Conservation (phyloP, 2,329 filamentous ascomycete genomes). For the Verticillium dahliae region DNA sequence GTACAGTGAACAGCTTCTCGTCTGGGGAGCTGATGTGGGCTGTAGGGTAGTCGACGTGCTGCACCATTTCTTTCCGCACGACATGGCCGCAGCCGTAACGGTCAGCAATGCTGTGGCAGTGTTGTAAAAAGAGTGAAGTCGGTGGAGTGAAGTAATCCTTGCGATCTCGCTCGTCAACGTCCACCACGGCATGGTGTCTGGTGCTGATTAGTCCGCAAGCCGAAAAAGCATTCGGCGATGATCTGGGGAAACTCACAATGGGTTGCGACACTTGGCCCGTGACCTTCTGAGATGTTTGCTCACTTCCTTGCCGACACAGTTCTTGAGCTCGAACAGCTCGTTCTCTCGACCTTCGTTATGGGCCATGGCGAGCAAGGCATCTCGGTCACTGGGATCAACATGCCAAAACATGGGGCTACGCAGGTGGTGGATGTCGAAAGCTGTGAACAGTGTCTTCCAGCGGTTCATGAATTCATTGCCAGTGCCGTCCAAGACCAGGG, state of each 20-base stretch:
- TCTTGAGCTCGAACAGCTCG: slow-evolving; percentile 63
- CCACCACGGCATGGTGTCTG: slow-evolving; percentile 35
- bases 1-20: slow-evolving; percentile 58
- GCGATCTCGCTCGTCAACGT: slow-evolving; percentile 60
- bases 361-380: slow-evolving; percentile 64
- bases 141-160: slow-evolving; percentile 66
- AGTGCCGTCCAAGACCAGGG: slow-evolving; percentile 60
- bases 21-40: slow-evolving; percentile 19
- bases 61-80: slow-evolving; percentile 53
- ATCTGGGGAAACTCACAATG: slow-evolving; percentile 9
- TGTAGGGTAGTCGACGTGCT: slow-evolving; percentile 52
- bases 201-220: slow-evolving; percentile 4
- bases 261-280: slow-evolving; percentile 15
- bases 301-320: slow-evolving; percentile 71
- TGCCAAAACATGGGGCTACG: slow-evolving; percentile 82
- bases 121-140: slow-evolving; percentile 52
- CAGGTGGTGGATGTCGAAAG: slow-evolving; percentile 63
- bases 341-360: slow-evolving; percentile 52
- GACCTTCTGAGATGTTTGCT: slow-evolving; percentile 68
- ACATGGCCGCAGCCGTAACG: slow-evolving; percentile 49
- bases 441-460: slow-evolving; percentile 65
- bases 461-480: slow-evolving; percentile 59
- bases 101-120: slow-evolving; percentile 50
- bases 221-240: neutral
- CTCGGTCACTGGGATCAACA: slow-evolving; percentile 67